Base-by-base conservation (phyloP, 441 rosid genomes). In the Bocquillonia castaneifolia region DNA sequence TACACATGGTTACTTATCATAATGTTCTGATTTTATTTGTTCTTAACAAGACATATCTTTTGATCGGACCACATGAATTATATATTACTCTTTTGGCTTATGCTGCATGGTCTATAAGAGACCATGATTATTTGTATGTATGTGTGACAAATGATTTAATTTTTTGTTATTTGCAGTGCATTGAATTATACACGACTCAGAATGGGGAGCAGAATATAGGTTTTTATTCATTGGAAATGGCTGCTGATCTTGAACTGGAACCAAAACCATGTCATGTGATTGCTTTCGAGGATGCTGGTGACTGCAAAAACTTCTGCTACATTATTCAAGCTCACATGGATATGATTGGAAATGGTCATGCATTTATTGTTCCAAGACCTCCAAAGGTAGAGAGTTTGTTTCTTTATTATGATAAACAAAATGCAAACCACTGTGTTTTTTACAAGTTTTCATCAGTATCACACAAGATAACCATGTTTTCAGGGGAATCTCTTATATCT, bases 141-240 rank as follows among this genome's bases (percentile, higher is more conserved):
- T 52, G 36, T 32, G 36, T 44, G 18, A 59, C 70, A 20, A 55
- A 3, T 74, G 59, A 74, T 28, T 14, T 36, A 66, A 10, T 13
- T 53, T 7, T 36, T 55, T 59, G 55, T 44, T 66, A 34, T 76
- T 39, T 79, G 13, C 82, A 93, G 98, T 86, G 97, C 85, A 88
- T 93, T 45, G 98, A 93, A 63, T 64, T 93, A 64, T 90, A 88
- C 78, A 79, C 88, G 14, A 73, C 68, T 26, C 80, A 90, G 64
- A 70, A 80, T 14, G 89, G 82, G 67, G 83, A 85, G 66, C 87
- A 89, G 69, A 80, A 80, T 67, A 77, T 86, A 59, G 98, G 98
- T 47, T 88, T 93, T 76, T 93, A 93, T 83, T 79, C 96, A 47
- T 66, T 93, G 80, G 97, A 88, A 77, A 93, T 93, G 96, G 98